Conservation (phyloP, 2,329 filamentous ascomycete species). For the Neoascochyta sp. region DNA sequence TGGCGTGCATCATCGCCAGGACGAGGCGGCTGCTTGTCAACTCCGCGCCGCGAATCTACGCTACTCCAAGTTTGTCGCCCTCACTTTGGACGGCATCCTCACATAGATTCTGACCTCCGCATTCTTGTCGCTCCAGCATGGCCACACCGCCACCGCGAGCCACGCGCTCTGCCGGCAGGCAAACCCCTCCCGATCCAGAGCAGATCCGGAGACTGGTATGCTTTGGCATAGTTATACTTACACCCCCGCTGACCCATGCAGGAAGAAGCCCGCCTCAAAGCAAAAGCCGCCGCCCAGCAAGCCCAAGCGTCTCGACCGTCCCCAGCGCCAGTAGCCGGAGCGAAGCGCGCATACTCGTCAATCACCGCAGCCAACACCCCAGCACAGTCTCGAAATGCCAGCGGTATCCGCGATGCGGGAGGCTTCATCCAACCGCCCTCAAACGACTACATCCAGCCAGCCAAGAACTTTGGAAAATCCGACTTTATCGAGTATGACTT, state of each 20-base stretch:
- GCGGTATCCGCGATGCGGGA: conserved; percentile 55
- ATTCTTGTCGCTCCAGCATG: no score
- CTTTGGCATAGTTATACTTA: no score
- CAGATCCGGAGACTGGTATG: conserved; percentile 56
- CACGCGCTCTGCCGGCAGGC: conserved; percentile 38
- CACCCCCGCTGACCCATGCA: conserved; percentile 40
- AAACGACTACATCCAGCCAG: conserved; percentile 54
- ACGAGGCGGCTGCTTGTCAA: no score
- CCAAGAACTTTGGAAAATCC: conserved; percentile 72
- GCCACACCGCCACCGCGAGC: conserved; percentile 48
- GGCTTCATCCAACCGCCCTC: conserved; percentile 34
- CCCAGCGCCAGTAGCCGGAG: conserved; percentile 46
- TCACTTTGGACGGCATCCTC: no score
- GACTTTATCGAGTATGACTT: conserved; percentile 94
- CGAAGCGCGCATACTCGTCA: conserved; percentile 68
- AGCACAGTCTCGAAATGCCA: conserved; percentile 59
- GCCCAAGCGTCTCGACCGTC: conserved; percentile 20
- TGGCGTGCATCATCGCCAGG: conserved; percentile 36
- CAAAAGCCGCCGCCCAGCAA: conserved; percentile 71
- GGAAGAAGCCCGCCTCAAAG: conserved; percentile 84
- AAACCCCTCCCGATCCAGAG: conserved; percentile 56
- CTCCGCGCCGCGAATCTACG: no score
- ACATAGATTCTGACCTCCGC: no score
- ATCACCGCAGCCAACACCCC: conserved; percentile 55
- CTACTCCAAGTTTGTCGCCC: no score